These are phyloP conservation scores for Pseudevernia furfuracea DNA, from an alignment of 495 filamentous ascomycete species.

Conservation along the genomic window DNA sequence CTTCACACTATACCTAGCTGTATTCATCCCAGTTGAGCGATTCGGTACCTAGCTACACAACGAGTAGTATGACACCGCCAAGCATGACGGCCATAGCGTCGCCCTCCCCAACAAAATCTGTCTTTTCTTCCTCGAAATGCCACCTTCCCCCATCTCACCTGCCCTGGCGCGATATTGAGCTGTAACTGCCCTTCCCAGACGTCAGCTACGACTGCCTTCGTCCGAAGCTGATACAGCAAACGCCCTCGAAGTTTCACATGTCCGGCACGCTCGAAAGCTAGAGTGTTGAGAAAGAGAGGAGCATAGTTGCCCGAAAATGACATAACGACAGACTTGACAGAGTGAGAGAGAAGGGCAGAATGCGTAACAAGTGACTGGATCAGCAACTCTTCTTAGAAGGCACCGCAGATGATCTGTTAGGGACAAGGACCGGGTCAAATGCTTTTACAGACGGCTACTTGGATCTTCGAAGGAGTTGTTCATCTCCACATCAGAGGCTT, in stretches of 20 bases:
- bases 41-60: not conserved
- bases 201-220: not conserved
- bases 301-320: not conserved
- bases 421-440: not conserved
- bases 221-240: not conserved
- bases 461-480: not conserved
- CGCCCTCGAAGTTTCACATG: not conserved
- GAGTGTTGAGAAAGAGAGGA: not conserved
- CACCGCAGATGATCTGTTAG: not conserved
- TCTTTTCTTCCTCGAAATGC: not conserved
- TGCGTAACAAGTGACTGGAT: not conserved
- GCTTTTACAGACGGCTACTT: not conserved
- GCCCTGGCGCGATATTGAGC: not conserved
- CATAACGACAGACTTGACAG: not conserved
- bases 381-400: not conserved
- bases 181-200: not conserved
- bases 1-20: not conserved
- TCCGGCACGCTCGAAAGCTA: not conserved
- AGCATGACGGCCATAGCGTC: not conserved
- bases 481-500: constrained; percentile 7
- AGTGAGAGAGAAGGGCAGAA: not conserved
- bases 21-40: too few species aligned
- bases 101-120: not conserved
- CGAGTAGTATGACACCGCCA: not conserved
- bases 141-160: not conserved